phyloP scores from a whole-genome alignment of 805 yeast species.

The Yamadazyma paraphyllophila region DNA sequence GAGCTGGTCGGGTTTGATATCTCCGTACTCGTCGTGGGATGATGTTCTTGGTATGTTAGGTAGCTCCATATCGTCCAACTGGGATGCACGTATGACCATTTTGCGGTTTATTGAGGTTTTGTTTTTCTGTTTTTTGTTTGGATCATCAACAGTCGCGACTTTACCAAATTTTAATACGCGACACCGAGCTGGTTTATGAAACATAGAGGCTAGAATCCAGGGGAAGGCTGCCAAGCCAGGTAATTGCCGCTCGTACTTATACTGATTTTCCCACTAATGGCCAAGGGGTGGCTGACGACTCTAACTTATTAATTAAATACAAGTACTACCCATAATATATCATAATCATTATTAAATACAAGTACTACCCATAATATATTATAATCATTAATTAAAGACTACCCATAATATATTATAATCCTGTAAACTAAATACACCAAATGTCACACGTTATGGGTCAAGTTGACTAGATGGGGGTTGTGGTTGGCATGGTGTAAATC shows the following conservation, averaged over 20 bases:
- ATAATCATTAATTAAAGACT: too few species aligned
- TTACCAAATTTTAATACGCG: background rate
- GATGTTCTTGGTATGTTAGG: constrained; percentile 21
- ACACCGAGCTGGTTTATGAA: background rate
- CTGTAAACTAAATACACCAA: too few species aligned
- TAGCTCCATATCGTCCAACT: constrained; percentile 20
- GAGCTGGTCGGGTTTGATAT: constrained; percentile 37
- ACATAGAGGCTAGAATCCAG: background rate
- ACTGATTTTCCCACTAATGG: too few species aligned
- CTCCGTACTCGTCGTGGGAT: constrained; percentile 5
- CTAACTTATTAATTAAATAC: too few species aligned
- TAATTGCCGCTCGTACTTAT: too few species aligned
- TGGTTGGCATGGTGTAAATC: constrained; percentile 23
- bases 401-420: too few species aligned
- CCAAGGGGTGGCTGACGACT: too few species aligned
- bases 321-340: too few species aligned
- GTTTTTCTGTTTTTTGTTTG: constrained; percentile 1
- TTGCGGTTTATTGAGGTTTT: background rate
- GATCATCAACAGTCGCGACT: constrained; percentile 1
- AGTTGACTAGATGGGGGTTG: constrained; percentile 9
- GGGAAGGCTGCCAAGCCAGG: too few species aligned
- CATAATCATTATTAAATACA: too few species aligned
- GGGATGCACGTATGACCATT: constrained; percentile 7
- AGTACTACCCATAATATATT: too few species aligned
- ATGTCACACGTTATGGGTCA: constrained; percentile 3